Evolutionary conservation across 768 basidiomycete species (phyloP), one percentile per base, ranked within the genome.

Genomic region (Kwoniella botswanensis): DNA sequence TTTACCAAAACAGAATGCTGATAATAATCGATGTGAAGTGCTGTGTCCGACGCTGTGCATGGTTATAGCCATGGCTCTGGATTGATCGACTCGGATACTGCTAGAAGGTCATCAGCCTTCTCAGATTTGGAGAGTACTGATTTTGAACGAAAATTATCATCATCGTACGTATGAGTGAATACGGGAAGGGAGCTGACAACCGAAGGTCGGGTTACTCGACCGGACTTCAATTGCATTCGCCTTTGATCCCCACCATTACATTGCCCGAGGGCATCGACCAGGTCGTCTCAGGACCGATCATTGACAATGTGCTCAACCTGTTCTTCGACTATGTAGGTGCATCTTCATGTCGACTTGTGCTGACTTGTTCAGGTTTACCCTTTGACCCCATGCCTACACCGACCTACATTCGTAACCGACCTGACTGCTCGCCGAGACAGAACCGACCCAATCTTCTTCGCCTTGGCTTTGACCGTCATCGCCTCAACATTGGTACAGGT

Each of bases 401-500:
- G 92, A 77, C 93, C 93, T 42, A 93, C 92, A 1, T 95, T 94
- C 82, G 90, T 94, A 89, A 90, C 92, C n/a, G 92, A 94, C 84
- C 86, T 97, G 41, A 89, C 90, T 69, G 86, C 89, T 0, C 88
- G 89, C 56, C 84, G 91, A 67, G 94, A 95, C 84, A 92, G 93
- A 80, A 63, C 69, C 4, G 79, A 81, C 61, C 76, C 79, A 10
- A 52, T 76, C 22, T 81, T 81, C 62, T 81, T 79, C 53, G 74
- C 79, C 12, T 52, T 81, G 22, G 44, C 67, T 2, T 53, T 81
- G 52, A 93, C 91, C 6, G 88, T 94, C 21, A 92, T 94, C 6
- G 79, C 78, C 18, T 91, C 91, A 11, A 95, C 94, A 0, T 86
- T 96, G 13, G 93, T 95, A 4, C 94, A 96, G 82, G 90, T 95